Evolutionary conservation across 768 basidiomycete species (phyloP).

Genomic region (Rossbeevera mucosa): DNA sequence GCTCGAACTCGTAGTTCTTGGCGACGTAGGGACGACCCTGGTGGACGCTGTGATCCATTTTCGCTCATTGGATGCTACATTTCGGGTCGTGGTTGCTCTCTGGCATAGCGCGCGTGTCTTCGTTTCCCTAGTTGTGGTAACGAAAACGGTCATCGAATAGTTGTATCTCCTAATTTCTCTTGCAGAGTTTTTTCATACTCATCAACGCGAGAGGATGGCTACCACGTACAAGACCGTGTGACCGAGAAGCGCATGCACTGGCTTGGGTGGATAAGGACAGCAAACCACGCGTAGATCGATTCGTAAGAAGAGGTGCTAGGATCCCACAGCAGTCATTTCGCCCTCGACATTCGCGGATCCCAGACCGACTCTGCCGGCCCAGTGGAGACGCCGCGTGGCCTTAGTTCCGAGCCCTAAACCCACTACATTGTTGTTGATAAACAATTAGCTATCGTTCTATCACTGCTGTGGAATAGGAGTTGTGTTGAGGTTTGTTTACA

Average conservation of each 20-base stretch:
- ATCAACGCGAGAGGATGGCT: slow-evolving; percentile 26
- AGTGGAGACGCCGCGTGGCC: slow-evolving; percentile 13
- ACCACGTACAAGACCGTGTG: background rate
- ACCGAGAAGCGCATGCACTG: background rate
- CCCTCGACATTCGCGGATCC: slow-evolving; percentile 42
- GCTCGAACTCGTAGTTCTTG: background rate
- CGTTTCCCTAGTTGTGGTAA: slow-evolving; percentile 43
- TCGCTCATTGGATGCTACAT: slow-evolving; percentile 25
- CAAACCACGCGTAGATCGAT: slow-evolving; percentile 6
- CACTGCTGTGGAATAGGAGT: background rate
- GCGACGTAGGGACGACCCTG: slow-evolving; percentile 9
- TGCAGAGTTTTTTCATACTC: slow-evolving; percentile 36
- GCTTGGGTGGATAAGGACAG: slow-evolving; percentile 2
- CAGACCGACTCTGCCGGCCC: slow-evolving; percentile 40
- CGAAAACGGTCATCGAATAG: background rate
- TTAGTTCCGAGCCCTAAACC: slow-evolving; percentile 8
- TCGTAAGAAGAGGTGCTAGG: background rate
- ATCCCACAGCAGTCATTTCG: slow-evolving; percentile 10
- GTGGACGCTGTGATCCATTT: slow-evolving; percentile 17
- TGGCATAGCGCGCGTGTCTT: slow-evolving; percentile 31
- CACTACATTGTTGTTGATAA: background rate
- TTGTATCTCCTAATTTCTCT: slow-evolving; percentile 4
- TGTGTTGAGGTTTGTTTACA: slow-evolving; percentile 19
- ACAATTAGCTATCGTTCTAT: background rate
- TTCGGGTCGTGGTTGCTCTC: slow-evolving; percentile 22